Conservation (phyloP, 176 grass and related monocot genomes). For the Miscanthus lutarioriparius region DNA sequence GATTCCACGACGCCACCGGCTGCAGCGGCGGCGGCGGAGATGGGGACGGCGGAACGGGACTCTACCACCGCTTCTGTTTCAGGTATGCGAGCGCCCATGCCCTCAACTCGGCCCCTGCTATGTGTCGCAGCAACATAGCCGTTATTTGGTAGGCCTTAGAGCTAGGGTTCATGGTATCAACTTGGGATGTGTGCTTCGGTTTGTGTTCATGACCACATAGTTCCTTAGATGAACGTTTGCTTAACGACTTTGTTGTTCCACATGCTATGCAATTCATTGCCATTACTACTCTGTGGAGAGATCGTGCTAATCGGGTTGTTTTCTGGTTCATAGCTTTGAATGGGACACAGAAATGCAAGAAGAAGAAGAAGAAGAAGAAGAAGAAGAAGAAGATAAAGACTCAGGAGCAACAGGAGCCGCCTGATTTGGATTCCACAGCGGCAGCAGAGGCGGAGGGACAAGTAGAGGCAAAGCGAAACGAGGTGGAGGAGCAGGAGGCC, state of each 20-base stretch:
- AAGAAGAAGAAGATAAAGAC: slow-evolving; percentile 11
- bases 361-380: slow-evolving; percentile 22
- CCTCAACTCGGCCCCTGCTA: background rate
- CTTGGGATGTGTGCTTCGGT: background rate
- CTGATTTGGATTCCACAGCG: background rate
- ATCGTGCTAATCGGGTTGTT: background rate
- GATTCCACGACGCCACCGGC: background rate
- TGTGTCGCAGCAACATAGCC: background rate
- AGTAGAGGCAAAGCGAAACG: background rate
- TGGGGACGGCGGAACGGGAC: background rate
- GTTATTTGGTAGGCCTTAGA: background rate
- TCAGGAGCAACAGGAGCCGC: background rate
- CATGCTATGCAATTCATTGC: background rate
- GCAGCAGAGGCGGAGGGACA: background rate
- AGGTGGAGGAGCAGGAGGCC: background rate
- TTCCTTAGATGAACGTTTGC: background rate
- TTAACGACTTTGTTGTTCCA: background rate
- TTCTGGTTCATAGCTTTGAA: background rate
- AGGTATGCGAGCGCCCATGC: background rate
- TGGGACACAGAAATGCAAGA: background rate
- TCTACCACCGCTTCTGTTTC: background rate
- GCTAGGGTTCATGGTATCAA: slow-evolving; percentile 12
- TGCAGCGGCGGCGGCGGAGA: background rate
- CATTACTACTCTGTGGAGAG: background rate
- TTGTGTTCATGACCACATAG: background rate